Base-by-base conservation (phyloP, 1,284 basidiomycete genomes). In the Marasmius tenuissimus region DNA sequence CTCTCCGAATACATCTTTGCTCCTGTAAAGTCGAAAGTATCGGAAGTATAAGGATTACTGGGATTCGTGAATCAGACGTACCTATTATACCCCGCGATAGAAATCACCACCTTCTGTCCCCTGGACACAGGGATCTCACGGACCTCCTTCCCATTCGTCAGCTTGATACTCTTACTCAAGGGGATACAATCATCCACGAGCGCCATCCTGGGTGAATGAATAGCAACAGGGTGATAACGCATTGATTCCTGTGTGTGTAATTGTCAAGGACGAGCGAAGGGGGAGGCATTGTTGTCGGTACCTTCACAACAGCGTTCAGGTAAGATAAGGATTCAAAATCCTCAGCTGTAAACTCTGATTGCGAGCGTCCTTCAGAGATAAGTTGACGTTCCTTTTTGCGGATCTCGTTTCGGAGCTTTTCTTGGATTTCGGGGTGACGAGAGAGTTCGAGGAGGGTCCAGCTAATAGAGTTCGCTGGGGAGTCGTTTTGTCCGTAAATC, bases 121-220 rank as follows among this genome's bases (percentile, higher is more conserved):
- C 76, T 76, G 40, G 66, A 66, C 18, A 83, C 66, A 0, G 72
- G 72, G 27, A 84, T 66, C 50, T 71, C 66, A 3, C 67, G 70
- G 34, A 82, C 70, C 14, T 64, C 61, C 52, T 75, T 59, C 1
- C 78, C 79, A n/a, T 70, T 66, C 39, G 60, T 65, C 2, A 69
- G 66, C 1, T 58, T 66, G 60, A 82, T 70, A 1, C 78, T 75
- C n/a, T 68, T 61, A 0, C 69, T 68, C 4, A 82, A 72, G 0
- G 80, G 80, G 16, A 82, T 69, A n/a, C 78, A 65, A 56, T 79
- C 76, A 62, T 81, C 79, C 45, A 69, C 62, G 0, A 60, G 60
- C 0, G 80, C 74, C 1, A 67, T 61, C 16, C 78, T 71, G 12
- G 66, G 60, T 7, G 75, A 70, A 18, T 69, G 55, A 9, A 68